Base-by-base conservation (phyloP, 139 green algal genomes). In the Chlorella sp. region DNA sequence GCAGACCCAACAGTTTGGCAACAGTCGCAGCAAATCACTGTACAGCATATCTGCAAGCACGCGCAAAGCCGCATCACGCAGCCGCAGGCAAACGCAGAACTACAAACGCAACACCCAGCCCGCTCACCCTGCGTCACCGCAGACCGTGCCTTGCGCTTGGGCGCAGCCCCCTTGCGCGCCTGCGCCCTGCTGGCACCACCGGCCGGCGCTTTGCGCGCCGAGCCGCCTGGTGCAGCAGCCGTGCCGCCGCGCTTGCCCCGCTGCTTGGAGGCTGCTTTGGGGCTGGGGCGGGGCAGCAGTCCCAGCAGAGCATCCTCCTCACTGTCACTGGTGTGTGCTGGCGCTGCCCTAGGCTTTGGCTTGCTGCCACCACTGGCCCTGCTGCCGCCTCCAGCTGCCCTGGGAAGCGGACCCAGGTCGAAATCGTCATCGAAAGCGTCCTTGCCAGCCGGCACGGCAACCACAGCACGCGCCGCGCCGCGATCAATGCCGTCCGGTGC, bases 371-470 rank as follows among this genome's bases (percentile, higher is more conserved):
- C 26, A 20, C 23, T 28, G 23, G 1, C 26, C 9, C 41, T 20
- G 11, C 73, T 28, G 73, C 73, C 20, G 18, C 30, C 21, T 15
- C 23, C 73, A 3, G 38, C 51, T 32, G 73, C 73, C 30, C 28
- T 9, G n/a, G 26, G 74, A 34, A 82, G 75, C 17, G 56, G 34
- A 15, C 70, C 75, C 13, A n/a, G 20, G 2, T 71, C 55, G 28
- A 82, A 82, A 21, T 82, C 75, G 56, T 72, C 56, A 1, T 71
- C 55, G 28, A 82, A 82, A 11, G 70, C 75, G 26, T 72, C 56
- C 17, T 34, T 38, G 12, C 26, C 55, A 1, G 36, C 23, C 13
- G 17, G 30, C 34, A 82, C 34, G 34, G 15, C 57, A 17, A 82
- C 75, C 0, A 34, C 56, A 4, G 75, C 75, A n/a, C 75, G 75